Percentiles rank a stretch among this genome's conserved stretches.
Conservation (phyloP, 1,284 basidiomycete genomes). For the Malassezia yamatoensis region DNA sequence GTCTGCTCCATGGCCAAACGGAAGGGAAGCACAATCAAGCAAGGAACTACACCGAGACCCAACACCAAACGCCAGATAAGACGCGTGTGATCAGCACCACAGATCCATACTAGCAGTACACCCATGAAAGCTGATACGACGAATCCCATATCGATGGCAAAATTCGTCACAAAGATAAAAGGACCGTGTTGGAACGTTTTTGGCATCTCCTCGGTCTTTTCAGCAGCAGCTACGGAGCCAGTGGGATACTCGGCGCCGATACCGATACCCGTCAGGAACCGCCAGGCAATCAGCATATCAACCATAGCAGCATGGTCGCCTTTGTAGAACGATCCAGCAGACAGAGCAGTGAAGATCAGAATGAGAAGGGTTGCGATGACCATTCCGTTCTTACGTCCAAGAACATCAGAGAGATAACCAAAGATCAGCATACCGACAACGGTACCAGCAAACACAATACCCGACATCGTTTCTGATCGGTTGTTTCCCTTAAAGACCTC, state of each 20-base stretch:
- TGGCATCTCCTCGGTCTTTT: constrained; percentile 72
- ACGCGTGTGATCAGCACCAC: constrained; percentile 53
- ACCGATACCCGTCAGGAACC: constrained; percentile 46
- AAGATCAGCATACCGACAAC: constrained; percentile 57
- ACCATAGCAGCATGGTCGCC: constrained; percentile 68
- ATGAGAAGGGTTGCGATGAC: constrained; percentile 56
- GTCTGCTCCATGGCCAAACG: constrained; percentile 76
- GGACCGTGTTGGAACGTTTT: constrained; percentile 73
- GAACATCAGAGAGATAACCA: constrained; percentile 59
- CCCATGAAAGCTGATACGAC: constrained; percentile 73
- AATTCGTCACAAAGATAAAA: constrained; percentile 55
- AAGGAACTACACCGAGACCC: constrained; percentile 75
- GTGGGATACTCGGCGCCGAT: constrained; percentile 82
- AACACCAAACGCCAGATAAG: constrained; percentile 62
- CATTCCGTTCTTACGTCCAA: constrained; percentile 83
- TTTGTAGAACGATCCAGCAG: constrained; percentile 11
- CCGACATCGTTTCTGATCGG: constrained; percentile 20
- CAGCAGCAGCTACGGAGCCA: constrained; percentile 79
- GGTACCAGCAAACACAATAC: constrained; percentile 51
- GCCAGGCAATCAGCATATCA: constrained; percentile 67
- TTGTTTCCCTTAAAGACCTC: background rate
- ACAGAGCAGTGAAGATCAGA: constrained; percentile 53
- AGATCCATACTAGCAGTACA: constrained; percentile 53
- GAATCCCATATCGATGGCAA: constrained; percentile 80
- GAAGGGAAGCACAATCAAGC: constrained; percentile 71